phyloP scores from a whole-genome alignment of 2,329 filamentous ascomycete species.

The Pseudocercospora vitis region DNA sequence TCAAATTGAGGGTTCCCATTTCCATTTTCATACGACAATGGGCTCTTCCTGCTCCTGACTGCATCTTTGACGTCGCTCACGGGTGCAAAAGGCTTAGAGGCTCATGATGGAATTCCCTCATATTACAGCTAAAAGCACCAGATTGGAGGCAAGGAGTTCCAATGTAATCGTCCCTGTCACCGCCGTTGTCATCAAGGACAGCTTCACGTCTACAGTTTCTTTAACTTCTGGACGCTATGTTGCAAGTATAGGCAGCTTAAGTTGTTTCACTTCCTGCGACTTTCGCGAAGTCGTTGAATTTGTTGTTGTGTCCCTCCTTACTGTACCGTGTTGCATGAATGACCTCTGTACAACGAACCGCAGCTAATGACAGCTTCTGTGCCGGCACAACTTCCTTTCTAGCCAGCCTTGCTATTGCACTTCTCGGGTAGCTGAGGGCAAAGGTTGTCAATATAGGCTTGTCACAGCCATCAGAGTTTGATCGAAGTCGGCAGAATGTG shows the following conservation, averaged over 20 bases:
- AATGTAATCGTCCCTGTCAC: too few species aligned
- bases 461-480: neutral
- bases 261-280: neutral
- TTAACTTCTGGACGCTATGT: too few species aligned
- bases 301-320: neutral
- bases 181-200: too few species aligned
- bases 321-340: neutral
- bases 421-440: neutral
- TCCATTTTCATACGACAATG: neutral
- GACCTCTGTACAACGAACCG: slow-evolving; percentile 3
- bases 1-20: too few species aligned
- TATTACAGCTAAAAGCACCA: too few species aligned
- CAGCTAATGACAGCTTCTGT: slow-evolving; percentile 6
- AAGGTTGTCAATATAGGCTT: neutral
- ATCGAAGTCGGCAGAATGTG: neutral
- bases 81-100: too few species aligned
- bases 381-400: slow-evolving; percentile 6
- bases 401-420: slow-evolving; percentile 8
- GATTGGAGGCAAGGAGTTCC: too few species aligned
- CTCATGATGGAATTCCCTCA: too few species aligned
- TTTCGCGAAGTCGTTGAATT: slow-evolving; percentile 1
- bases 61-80: too few species aligned
- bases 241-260: too few species aligned
- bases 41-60: too few species aligned
- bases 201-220: too few species aligned